phyloP scores from a whole-genome alignment of 2,329 filamentous ascomycete genomes.

The Aureobasidium sp. region DNA sequence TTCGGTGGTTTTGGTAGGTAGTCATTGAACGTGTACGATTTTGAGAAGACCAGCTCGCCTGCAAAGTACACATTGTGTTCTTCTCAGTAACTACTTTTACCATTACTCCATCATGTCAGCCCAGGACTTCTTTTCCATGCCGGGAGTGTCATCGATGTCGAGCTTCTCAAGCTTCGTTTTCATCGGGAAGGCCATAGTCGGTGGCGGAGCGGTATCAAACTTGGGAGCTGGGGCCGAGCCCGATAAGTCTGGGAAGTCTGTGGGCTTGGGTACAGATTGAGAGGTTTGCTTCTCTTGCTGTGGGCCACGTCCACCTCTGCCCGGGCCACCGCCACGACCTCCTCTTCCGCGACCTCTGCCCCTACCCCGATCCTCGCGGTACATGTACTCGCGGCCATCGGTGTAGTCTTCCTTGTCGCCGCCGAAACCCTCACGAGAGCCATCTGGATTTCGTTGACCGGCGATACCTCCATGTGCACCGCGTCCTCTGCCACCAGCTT shows the following conservation, averaged over 20 bases:
- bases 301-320: conserved; percentile 18
- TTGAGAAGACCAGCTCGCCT: neutral
- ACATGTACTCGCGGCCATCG: conserved; percentile 30
- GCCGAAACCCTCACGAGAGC: conserved; percentile 20
- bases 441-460: conserved; percentile 19
- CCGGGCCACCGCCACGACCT: conserved; percentile 29
- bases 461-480: conserved; percentile 48
- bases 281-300: conserved; percentile 12
- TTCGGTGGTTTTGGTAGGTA: conserved; percentile 19
- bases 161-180: conserved; percentile 9
- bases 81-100: neutral
- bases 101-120: conserved; percentile 19
- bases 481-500: conserved; percentile 37
- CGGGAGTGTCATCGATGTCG: neutral
- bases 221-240: conserved; percentile 32
- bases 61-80: neutral
- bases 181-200: conserved; percentile 13
- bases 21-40: neutral
- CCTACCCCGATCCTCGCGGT: conserved; percentile 24
- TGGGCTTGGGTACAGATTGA: conserved; percentile 30
- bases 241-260: conserved; percentile 41
- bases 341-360: conserved; percentile 22
- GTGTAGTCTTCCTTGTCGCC: conserved; percentile 27
- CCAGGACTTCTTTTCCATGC: conserved; percentile 17
- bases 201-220: neutral